phyloP scores from a whole-genome alignment of 1,139 yeast species.

The Spencermartinsiella ligniputridi region DNA sequence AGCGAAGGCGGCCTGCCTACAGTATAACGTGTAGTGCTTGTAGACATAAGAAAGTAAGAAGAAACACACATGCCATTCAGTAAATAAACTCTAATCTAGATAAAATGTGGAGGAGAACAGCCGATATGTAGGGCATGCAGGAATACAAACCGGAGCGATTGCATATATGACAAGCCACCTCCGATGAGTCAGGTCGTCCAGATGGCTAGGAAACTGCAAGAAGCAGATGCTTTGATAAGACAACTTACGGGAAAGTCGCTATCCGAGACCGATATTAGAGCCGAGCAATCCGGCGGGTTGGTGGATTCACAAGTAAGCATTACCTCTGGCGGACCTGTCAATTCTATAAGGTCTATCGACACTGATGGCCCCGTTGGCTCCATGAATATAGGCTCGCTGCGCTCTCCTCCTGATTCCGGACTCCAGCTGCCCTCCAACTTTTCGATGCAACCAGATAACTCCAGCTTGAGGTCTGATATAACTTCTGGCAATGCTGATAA shows the following conservation, averaged over 20 bases:
- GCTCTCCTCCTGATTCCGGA: neutral
- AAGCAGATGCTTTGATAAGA: neutral
- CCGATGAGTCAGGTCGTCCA: neutral
- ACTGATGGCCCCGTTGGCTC: neutral
- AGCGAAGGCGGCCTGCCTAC: neutral
- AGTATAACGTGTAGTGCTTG: neutral
- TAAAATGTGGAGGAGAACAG: neutral
- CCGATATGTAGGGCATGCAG: neutral
- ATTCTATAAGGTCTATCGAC: neutral
- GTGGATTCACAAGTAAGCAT: no score
- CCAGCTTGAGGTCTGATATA: neutral
- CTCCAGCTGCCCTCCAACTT: neutral
- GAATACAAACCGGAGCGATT: neutral
- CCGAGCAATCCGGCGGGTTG: neutral
- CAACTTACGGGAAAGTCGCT: neutral
- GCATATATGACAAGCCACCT: neutral
- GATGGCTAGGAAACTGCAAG: neutral
- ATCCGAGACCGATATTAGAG: neutral
- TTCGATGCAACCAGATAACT: neutral
- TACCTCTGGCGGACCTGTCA: neutral
- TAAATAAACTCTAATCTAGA: no score
- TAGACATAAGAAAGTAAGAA: neutral
- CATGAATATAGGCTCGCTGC: neutral
- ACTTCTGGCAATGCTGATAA: neutral
- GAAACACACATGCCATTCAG: no score